phyloP scores from a whole-genome alignment of 2,329 filamentous ascomycete genomes.

The Botryotinia narcissicola region DNA sequence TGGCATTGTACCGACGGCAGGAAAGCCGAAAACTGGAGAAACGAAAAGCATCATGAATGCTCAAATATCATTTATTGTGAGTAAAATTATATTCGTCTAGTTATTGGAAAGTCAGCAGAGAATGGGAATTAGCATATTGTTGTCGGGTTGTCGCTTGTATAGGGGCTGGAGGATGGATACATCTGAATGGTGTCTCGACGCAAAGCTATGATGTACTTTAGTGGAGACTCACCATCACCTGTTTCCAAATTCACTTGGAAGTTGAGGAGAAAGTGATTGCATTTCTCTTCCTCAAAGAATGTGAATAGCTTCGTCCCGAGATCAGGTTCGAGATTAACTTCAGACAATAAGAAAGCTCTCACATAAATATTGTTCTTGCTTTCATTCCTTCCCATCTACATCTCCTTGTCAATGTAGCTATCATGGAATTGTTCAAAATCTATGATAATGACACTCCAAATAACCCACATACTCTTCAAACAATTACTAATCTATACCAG shows the following conservation, averaged over 20 bases:
- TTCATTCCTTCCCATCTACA: background rate
- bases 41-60: slow-evolving; percentile 49
- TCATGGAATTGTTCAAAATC: slow-evolving; percentile 1
- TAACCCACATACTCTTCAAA: background rate
- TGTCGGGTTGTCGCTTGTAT: slow-evolving; percentile 16
- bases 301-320: background rate
- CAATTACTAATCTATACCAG: slow-evolving; percentile 48
- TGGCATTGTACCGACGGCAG: slow-evolving; percentile 17
- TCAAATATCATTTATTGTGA: slow-evolving; percentile 57
- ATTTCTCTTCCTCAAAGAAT: background rate
- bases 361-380: background rate
- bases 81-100: slow-evolving; percentile 30
- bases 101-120: background rate
- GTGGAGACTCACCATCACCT: background rate
- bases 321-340: slow-evolving; percentile 7
- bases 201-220: slow-evolving; percentile 2
- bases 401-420: background rate
- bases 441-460: background rate
- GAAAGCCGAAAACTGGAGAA: slow-evolving; percentile 28
- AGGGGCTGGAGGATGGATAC: slow-evolving; percentile 1
- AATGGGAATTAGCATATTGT: slow-evolving; percentile 5
- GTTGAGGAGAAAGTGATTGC: background rate
- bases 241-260: background rate
- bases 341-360: background rate
- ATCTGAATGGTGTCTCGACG: slow-evolving; percentile 7